Evolutionary conservation across 2,329 filamentous ascomycete species (phyloP), one percentile per base, ranked within the genome.

Genomic region (Stachybotrys chartarum): DNA sequence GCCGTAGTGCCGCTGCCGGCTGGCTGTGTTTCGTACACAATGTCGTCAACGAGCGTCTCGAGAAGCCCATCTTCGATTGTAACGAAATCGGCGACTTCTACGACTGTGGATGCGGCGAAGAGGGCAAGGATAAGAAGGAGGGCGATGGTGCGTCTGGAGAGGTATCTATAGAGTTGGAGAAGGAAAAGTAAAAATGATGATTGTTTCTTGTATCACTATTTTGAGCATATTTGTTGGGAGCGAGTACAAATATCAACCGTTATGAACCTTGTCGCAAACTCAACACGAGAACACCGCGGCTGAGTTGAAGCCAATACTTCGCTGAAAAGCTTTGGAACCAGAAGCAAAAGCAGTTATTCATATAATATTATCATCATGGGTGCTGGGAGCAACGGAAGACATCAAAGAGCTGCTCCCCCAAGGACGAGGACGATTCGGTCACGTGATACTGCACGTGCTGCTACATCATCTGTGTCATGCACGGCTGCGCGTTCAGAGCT

Each of bases 21-120:
- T 88, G 85, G 85, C 78, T 85, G 14, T 88, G 85, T 64, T 82
- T 83, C 66, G 78, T 84, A 30, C 85, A 88, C 64, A 88, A 88
- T 63, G 71, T 81, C 61, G 85, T 88, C 56, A 88, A 88, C 65
- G 77, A 81, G 70, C 74, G 83, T 55, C 71, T 88, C 35, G 72
- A 80, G 63, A 87, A 88, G 70, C 72, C 76, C 5, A 57, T 77
- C 12, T 88, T 87, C 61, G 83, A 88, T 68, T 88, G 85, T 63
- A 81, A 75, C 56, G 81, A 84, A 32, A 85, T 88, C 64, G 84
- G 84, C 16, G 85, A 88, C 63, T 85, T 86, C 66, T 88, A 88
- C 69, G 85, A 88, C 66, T 88, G 85, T 64, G 85, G 85, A 0
- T 88, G 85, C 63, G 85, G 83, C 14, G 85, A 87, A n/a, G 83